phyloP scores from a whole-genome alignment of 176 grass and related monocot species.

The Ensete glaucum region DNA sequence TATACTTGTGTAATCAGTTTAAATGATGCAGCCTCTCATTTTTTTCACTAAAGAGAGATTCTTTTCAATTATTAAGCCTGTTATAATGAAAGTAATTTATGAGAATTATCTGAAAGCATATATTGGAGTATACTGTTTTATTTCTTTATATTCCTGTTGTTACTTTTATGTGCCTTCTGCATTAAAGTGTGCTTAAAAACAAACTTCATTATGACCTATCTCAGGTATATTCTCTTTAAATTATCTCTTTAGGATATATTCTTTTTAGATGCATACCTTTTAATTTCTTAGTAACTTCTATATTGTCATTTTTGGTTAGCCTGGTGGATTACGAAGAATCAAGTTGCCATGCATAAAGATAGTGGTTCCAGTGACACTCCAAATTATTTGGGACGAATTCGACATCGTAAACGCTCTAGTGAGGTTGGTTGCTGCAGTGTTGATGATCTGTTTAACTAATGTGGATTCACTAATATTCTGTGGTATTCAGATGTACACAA shows the following conservation, averaged over 20 bases:
- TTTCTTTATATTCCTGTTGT: neutral
- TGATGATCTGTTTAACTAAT: neutral
- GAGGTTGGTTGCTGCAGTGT: constrained; percentile 27
- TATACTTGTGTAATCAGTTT: no score
- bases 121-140: neutral
- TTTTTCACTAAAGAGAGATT: neutral
- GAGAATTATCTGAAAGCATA: neutral
- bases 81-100: neutral
- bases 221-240: neutral
- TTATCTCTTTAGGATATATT: neutral
- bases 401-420: constrained; percentile 34
- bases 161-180: neutral
- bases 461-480: neutral
- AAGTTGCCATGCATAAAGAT: constrained; percentile 34
- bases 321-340: neutral
- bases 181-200: neutral
- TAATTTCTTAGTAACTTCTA: neutral
- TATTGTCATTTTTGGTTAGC: neutral
- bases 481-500: neutral
- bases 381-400: constrained; percentile 29
- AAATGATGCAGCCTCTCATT: neutral
- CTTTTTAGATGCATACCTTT: neutral
- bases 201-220: no score
- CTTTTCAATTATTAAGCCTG: neutral
- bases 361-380: constrained; percentile 31